phyloP scores from a whole-genome alignment of 2,329 filamentous ascomycete species.

The Aspergillus melleus region DNA sequence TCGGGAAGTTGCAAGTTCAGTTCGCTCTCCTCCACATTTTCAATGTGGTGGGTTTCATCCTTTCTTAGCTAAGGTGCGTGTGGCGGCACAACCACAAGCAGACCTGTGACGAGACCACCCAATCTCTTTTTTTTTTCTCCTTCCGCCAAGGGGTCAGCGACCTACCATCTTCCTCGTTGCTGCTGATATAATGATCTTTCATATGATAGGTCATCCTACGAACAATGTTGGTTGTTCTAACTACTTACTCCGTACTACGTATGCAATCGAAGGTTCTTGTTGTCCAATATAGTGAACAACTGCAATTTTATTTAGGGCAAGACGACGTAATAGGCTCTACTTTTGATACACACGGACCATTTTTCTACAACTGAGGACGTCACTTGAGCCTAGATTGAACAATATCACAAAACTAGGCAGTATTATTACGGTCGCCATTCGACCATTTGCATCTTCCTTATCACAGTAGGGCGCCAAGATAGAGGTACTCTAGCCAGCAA shows the following conservation, averaged over 20 bases:
- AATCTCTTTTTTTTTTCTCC: background rate
- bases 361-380: background rate
- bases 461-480: background rate
- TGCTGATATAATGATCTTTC: background rate
- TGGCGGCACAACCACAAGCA: background rate
- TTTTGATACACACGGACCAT: background rate
- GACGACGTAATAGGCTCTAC: background rate
- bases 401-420: background rate
- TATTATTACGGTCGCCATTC: background rate
- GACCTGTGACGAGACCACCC: conserved; percentile 1
- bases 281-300: background rate
- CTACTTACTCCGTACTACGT: background rate
- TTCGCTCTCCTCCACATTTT: conserved; percentile 34
- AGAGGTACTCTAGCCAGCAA: background rate
- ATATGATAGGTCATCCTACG: background rate
- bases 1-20: conserved; percentile 11
- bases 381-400: background rate
- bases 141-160: background rate
- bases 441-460: background rate
- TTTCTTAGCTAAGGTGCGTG: background rate
- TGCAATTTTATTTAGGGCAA: background rate
- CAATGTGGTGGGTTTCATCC: conserved; percentile 25
- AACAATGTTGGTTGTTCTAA: background rate
- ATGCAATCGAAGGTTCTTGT: background rate
- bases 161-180: background rate